Conservation (phyloP, 1,139 yeast genomes). For the Hyphopichia burtonii region DNA sequence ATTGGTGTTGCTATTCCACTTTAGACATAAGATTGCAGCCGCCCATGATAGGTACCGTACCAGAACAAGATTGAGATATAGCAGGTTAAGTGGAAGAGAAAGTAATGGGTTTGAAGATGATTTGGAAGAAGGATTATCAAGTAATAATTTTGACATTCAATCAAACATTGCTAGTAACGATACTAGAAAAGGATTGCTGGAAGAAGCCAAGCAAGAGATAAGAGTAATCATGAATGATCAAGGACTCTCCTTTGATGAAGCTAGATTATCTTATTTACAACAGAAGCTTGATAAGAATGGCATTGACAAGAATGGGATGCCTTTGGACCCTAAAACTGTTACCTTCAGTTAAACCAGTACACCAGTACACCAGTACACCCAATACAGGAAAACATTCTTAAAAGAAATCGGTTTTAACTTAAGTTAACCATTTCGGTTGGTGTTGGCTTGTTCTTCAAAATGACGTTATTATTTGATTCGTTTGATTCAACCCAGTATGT, state of each 20-base stretch:
- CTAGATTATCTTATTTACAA: slow-evolving; percentile 55
- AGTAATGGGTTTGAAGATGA: slow-evolving; percentile 52
- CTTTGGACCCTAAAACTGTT: slow-evolving; percentile 40
- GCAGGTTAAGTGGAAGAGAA: slow-evolving; percentile 9
- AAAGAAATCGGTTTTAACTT: too few relatives aligned
- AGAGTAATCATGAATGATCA: slow-evolving; percentile 51
- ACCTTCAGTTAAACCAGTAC: slow-evolving; percentile 20
- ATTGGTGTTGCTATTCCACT: slow-evolving; percentile 18
- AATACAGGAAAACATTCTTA: too few relatives aligned
- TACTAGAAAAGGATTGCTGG: slow-evolving; percentile 60
- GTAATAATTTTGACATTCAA: slow-evolving; percentile 56
- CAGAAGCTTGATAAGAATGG: slow-evolving; percentile 48
- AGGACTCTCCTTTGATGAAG: slow-evolving; percentile 63
- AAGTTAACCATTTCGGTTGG: too few relatives aligned
- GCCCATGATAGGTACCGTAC: slow-evolving; percentile 25
- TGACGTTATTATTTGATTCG: too few relatives aligned
- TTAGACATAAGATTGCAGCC: slow-evolving; percentile 23
- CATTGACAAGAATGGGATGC: slow-evolving; percentile 47
- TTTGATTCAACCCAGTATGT: too few relatives aligned
- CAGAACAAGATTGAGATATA: slow-evolving; percentile 20
- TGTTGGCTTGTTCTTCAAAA: too few relatives aligned
- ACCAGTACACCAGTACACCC: too few relatives aligned
- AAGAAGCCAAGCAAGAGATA: slow-evolving; percentile 51
- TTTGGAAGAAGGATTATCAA: slow-evolving; percentile 63
- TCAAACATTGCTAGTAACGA: slow-evolving; percentile 50